Conservation (phyloP, 164 flowering plant genomes). For the Piper longum region DNA sequence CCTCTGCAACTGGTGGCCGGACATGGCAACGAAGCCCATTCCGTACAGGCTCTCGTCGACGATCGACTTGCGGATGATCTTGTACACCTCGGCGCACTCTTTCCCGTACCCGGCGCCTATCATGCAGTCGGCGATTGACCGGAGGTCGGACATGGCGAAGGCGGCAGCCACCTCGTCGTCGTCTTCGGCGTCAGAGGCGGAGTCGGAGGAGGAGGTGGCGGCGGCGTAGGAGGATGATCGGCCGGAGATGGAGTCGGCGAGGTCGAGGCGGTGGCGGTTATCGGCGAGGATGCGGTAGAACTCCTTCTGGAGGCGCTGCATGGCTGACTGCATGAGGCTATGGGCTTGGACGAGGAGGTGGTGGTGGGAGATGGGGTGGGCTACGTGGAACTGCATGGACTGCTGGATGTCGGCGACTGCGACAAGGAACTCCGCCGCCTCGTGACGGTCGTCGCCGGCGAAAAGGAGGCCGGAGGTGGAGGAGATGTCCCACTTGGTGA, state of each 20-base stretch:
- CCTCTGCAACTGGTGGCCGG: conserved; percentile 23
- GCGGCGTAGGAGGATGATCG: conserved; percentile 28
- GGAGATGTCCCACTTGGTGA: conserved; percentile 46
- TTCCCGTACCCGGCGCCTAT: conserved; percentile 47
- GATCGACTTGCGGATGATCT: conserved; percentile 41
- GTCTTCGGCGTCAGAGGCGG: background rate
- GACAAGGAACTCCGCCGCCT: conserved; percentile 41
- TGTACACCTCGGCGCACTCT: conserved; percentile 48
- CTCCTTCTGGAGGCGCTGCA: conserved; percentile 58
- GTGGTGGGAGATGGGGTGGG: conserved; percentile 13
- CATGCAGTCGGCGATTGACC: conserved; percentile 59
- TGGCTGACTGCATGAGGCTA: conserved; percentile 41
- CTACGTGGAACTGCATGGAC: conserved; percentile 41
- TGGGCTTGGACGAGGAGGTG: conserved; percentile 29
- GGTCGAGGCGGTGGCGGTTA: conserved; percentile 34
- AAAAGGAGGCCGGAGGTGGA: conserved; percentile 36
- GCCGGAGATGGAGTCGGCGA: conserved; percentile 39
- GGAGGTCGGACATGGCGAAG: conserved; percentile 35
- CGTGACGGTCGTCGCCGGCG: conserved; percentile 33
- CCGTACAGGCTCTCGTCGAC: conserved; percentile 48
- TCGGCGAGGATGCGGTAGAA: conserved; percentile 50
- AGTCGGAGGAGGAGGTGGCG: conserved; percentile 28
- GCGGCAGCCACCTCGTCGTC: conserved; percentile 33
- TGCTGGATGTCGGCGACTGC: conserved; percentile 38
- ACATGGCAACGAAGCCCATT: conserved; percentile 31